Evolutionary conservation across 1,139 yeast species (phyloP).

Genomic region (Magnusiomyces sp.): DNA sequence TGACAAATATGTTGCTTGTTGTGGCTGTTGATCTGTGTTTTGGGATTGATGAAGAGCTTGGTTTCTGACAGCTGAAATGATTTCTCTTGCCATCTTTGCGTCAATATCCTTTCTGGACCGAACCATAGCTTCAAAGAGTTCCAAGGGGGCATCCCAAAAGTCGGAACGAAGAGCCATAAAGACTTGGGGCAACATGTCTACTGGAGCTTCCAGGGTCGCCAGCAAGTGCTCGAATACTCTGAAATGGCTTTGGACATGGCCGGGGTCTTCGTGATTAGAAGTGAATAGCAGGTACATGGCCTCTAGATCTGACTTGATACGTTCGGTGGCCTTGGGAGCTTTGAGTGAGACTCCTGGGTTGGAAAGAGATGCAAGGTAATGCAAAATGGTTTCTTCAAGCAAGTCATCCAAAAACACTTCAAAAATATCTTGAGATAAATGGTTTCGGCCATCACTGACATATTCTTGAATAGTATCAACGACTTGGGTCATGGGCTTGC

Average conservation of each 20-base stretch:
- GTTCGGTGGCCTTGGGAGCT: conserved; percentile 49
- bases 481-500: conserved; percentile 47
- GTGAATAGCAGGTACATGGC: conserved; percentile 55
- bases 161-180: conserved; percentile 63
- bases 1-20: conserved; percentile 21
- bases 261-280: conserved; percentile 35
- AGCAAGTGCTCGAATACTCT: conserved; percentile 64
- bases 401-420: conserved; percentile 46
- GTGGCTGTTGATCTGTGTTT: conserved; percentile 20
- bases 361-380: conserved; percentile 41
- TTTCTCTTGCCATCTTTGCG: conserved; percentile 26
- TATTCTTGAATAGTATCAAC: conserved; percentile 71
- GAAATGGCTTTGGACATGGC: conserved; percentile 42
- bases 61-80: conserved; percentile 28
- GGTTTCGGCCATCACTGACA: conserved; percentile 49
- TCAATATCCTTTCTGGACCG: conserved; percentile 33
- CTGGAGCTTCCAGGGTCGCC: conserved; percentile 49
- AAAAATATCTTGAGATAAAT: conserved; percentile 43
- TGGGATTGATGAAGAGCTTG: conserved; percentile 25
- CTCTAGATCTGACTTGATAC: conserved; percentile 57
- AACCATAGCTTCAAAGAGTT: conserved; percentile 33
- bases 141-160: conserved; percentile 47
- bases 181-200: conserved; percentile 43
- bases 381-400: conserved; percentile 41
- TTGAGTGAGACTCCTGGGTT: conserved; percentile 35